Evolutionary conservation across 345 rosid genomes (phyloP).

Genomic region (Salix dunnii): DNA sequence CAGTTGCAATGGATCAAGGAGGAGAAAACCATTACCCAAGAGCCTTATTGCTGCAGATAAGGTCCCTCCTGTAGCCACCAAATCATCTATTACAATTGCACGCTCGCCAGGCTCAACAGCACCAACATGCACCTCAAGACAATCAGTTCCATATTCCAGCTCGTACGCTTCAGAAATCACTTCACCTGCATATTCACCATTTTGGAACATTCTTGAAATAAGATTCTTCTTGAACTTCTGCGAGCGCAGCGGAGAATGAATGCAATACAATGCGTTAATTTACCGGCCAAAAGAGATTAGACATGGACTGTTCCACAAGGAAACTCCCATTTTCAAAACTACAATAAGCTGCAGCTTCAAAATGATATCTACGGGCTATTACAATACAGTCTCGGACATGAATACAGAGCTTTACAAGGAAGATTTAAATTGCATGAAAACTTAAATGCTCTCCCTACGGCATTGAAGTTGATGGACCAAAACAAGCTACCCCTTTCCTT

Average conservation of each 20-base stretch:
- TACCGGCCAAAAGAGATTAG: not conserved
- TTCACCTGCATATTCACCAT: slow-evolving; percentile 41
- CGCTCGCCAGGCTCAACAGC: slow-evolving; percentile 70
- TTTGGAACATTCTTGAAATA: not conserved
- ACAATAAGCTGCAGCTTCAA: too few species aligned
- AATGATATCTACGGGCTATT: too few species aligned
- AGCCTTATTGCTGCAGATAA: slow-evolving; percentile 77
- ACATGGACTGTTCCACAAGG: not conserved
- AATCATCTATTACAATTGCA: slow-evolving; percentile 67
- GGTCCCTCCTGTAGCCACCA: slow-evolving; percentile 90
- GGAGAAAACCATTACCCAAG: slow-evolving; percentile 39
- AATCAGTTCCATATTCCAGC: slow-evolving; percentile 87
- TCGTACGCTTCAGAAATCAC: slow-evolving; percentile 65
- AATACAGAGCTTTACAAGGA: not conserved
- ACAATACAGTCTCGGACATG: not conserved
- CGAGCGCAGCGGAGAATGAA: not conserved
- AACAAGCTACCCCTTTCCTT: not conserved
- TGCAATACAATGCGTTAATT: not conserved
- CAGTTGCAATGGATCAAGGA: not conserved
- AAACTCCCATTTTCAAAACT: not conserved
- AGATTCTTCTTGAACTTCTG: too few species aligned
- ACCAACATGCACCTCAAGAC: slow-evolving; percentile 76
- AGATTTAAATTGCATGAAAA: not conserved
- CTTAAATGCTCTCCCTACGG: not conserved
- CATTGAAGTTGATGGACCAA: not conserved